Percentiles rank a stretch among this genome's conserved stretches.
Evolutionary conservation across 495 filamentous ascomycete species (phyloP).

Genomic region (Ascodesmis nigricans): DNA sequence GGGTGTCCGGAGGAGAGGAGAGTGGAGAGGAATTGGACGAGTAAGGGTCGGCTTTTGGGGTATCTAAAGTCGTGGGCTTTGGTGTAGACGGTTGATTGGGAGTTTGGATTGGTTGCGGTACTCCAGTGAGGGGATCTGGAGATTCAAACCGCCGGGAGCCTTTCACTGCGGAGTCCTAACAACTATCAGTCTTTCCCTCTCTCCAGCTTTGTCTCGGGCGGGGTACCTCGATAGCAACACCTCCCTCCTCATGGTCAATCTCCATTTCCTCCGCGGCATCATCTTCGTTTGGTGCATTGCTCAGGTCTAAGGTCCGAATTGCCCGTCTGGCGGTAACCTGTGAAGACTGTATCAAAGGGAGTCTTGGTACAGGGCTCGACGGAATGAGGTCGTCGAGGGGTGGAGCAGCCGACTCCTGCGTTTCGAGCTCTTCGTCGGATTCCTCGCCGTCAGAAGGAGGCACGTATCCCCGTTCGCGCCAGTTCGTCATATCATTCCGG

Average conservation of each 20-base stretch:
- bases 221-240: conserved; percentile 8
- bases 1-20: conserved; percentile 25
- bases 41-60: conserved; percentile 2
- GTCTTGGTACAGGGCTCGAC: no score
- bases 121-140: conserved; percentile 20
- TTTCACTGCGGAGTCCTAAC: no score
- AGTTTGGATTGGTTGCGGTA: conserved; percentile 13
- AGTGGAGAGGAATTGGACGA: conserved; percentile 24
- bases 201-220: no score
- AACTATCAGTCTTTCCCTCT: no score
- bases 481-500: conserved; percentile 35
- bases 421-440: conserved; percentile 20
- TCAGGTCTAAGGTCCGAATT: no score
- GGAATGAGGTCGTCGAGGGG: no score
- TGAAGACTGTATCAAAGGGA: no score
- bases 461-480: conserved; percentile 39
- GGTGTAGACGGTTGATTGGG: not conserved
- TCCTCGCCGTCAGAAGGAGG: conserved; percentile 41
- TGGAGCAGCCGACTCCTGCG: no score
- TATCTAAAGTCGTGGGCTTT: conserved; percentile 8
- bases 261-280: not conserved
- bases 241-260: conserved; percentile 8
- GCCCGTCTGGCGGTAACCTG: no score
- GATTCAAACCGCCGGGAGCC: no score
- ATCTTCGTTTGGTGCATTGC: not conserved